Base-by-base conservation (phyloP, 2,329 filamentous ascomycete genomes). In the Fusarium sambucinum region DNA sequence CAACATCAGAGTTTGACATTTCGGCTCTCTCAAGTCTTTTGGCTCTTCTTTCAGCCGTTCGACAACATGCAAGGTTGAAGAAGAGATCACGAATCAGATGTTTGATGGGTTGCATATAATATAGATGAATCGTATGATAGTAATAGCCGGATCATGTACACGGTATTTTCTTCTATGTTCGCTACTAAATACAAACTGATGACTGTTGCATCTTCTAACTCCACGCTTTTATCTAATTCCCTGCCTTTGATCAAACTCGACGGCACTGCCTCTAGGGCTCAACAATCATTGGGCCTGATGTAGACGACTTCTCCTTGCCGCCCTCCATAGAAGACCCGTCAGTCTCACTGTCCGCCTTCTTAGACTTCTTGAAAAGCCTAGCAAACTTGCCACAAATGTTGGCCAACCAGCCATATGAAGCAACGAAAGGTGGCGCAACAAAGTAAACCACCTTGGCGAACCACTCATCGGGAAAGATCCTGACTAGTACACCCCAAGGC, bases 391-490 rank as follows among this genome's bases (percentile, higher is more conserved):
- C 11, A 4, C 38, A 51, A 6, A 38, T 25, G 5, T 16, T 64
- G 0, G 5, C 23, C 38, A 63, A 14, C 13, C 12, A 41, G 0
- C 45, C 50, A 23, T 63, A 63, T 1, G n/a, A 14, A 11, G 33
- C 41, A 6, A 63, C 60, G 30, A 63, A 63, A 6, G 60, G 60
- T 1, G 60, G 60, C 2, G 60, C 51, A 19, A 63, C 13, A 45
- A 63, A 59, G 2, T 19, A 29, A 7, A 63, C 52, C 3, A 19
- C 21, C 44, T 63, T 45, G 0, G 59, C 59, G 19, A 63, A 63
- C 59, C 59, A 63, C 44, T 63, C 60, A 46, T 63, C 60, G 2
- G 60, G 60, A 6, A 63, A 63, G 3, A 63, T 19, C 2, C 59
- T 23, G 3, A 63, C 59, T 4, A 63, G 6, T 4, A 64, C 19